Base-by-base conservation (phyloP, 805 yeast species). In the Metschnikowia continentalis region DNA sequence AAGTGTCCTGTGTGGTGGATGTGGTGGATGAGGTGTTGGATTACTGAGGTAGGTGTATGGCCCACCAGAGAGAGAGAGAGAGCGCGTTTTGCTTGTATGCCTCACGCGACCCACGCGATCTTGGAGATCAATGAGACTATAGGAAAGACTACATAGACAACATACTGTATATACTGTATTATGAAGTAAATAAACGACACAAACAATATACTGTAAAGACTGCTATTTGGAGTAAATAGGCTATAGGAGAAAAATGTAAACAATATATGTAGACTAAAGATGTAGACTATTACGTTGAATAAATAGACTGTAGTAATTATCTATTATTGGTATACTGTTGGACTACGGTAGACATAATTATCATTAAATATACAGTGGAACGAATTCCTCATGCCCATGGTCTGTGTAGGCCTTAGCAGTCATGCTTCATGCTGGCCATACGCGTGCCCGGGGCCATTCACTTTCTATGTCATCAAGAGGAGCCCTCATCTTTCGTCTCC, bases 321-420 rank as follows among this genome's bases (percentile, higher is more conserved):
- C 30, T 26, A 26, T 26, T 8, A 10, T 26, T 26, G 11, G 30
- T 5, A 26, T 26, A 8, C 11, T 26, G 30, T 26, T 26, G 30
- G 30, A 26, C 11, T 26, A 26, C 11, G 32, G 32, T 42, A 44
- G 47, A 44, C 54, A 48, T 56, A 35, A 51, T 51, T 51, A 55
- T 57, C 57, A 54, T 53, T 57, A 57, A 55, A 53, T 53, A 49
- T 50, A 51, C 55, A 53, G 48, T 43, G 45, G 50, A 35, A 19
- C 35, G 35, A 15, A 20, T 39, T 40, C 35, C 43, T 37, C 23
- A 37, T 37, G 26, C 40, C 14, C 30, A 37, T 37, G 40, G n/a
- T 20, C 23, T 20, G 40, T 2, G 3, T 22, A 37, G 5, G 30
- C 14, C 40, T 37, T 6, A 19, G 26, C 26, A 20, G 11, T 22